These are phyloP conservation scores for Penicillium fuscoglaucum DNA, from an alignment of 2,329 filamentous ascomycete species.

Conservation along the genomic window DNA sequence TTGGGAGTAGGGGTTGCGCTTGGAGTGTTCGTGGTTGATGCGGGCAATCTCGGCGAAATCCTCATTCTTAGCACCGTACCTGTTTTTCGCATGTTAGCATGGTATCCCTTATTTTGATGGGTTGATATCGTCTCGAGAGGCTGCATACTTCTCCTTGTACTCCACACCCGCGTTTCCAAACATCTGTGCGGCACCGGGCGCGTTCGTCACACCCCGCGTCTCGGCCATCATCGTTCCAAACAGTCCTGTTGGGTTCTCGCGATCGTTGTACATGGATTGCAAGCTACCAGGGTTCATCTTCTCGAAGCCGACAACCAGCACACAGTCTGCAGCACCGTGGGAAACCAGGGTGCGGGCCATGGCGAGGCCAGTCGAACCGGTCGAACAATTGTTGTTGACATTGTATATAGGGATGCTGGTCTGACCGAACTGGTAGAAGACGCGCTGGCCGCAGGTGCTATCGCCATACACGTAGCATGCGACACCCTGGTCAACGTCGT, in stretches of 20 bases:
- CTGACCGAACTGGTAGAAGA: conserved; percentile 99
- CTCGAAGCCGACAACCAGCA: conserved; percentile 92
- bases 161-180: conserved; percentile 93
- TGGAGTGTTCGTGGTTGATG: conserved; percentile 88
- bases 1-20: conserved; percentile 95
- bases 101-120: neutral
- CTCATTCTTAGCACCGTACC: conserved; percentile 75
- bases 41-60: conserved; percentile 96
- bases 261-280: conserved; percentile 79
- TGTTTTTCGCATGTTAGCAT: conserved; percentile 34
- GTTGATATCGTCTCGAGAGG: neutral
- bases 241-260: conserved; percentile 74
- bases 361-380: conserved; percentile 85
- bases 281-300: conserved; percentile 96
- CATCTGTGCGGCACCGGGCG: conserved; percentile 84
- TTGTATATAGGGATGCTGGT: conserved; percentile 96
- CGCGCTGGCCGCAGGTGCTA: conserved; percentile 89
- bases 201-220: conserved; percentile 77
- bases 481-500: conserved; percentile 90
- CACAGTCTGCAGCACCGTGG: conserved; percentile 79
- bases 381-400: conserved; percentile 98
- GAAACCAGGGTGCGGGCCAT: conserved; percentile 79
- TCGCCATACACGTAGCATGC: conserved; percentile 99
- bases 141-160: conserved; percentile 83
- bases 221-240: conserved; percentile 75